Evolutionary conservation across 306 rosid species (phyloP).

Genomic region (Quercus variabilis): DNA sequence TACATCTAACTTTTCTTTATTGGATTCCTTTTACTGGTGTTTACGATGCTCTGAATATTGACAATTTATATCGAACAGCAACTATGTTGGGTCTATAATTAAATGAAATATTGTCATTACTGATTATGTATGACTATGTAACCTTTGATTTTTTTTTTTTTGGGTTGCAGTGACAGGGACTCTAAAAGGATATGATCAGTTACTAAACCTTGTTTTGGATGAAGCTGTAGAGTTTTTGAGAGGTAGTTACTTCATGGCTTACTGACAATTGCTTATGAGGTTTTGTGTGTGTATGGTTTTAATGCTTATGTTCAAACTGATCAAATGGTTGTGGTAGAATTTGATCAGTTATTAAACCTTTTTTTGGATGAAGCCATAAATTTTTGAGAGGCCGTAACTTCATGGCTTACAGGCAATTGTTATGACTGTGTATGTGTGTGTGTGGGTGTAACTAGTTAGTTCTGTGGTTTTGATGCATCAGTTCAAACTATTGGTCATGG

Average conservation of each 20-base stretch:
- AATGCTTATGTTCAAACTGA: neutral
- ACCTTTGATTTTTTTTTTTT: neutral
- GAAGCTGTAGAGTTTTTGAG: constrained; percentile 89
- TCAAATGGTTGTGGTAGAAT: neutral
- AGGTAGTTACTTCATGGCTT: constrained; percentile 43
- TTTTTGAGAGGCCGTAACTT: constrained; percentile 66
- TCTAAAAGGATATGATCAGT: constrained; percentile 93
- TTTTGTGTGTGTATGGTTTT: neutral
- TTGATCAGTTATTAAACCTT: constrained; percentile 86
- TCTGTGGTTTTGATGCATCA: neutral
- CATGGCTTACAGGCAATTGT: neutral
- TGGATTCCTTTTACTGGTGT: neutral
- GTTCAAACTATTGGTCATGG: neutral
- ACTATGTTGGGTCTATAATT: neutral
- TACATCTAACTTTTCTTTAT: neutral
- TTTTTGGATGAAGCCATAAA: constrained; percentile 89
- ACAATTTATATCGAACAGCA: neutral
- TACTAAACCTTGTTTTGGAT: constrained; percentile 88
- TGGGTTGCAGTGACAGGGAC: constrained; percentile 74
- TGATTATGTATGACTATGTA: neutral
- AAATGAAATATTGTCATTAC: neutral
- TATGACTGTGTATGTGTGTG: neutral
- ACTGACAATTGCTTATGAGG: neutral
- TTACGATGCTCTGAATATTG: neutral
- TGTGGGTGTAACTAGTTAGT: neutral